Base-by-base conservation (phyloP, 1,284 basidiomycete genomes). In the Jaminaea rosea region DNA sequence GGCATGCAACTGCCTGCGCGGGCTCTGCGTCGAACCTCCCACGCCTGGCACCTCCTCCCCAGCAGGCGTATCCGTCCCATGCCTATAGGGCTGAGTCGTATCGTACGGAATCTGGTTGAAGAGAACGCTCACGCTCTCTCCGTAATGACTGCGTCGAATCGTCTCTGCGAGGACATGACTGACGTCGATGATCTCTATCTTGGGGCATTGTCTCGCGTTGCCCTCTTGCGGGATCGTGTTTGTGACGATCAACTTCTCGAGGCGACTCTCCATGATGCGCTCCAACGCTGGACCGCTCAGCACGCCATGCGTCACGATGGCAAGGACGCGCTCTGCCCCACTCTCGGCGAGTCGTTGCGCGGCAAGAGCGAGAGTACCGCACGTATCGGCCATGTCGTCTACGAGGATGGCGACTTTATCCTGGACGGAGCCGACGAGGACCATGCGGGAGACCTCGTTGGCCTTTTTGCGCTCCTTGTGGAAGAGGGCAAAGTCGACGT, bases 391-490 rank as follows among this genome's bases (percentile, higher is more conserved):
- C 94, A 99, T 99, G 78, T 99, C 94, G 80, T 98, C 94, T 47
- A 98, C 92, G n/a, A 99, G 80, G 59, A 99, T 89, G 52, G 93
- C 94, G 39, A 86, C 81, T 78, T 98, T 98, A 75, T 85, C 90
- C 68, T 83, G 83, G 60, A 93, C 92, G 67, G 87, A 84, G 4
- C 94, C 94, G 55, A 99, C 94, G 47, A 99, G 84, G 44, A 98
- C 84, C 94, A 99, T 99, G 54, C 94, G 85, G 47, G 92, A 96
- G 19, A 99, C 93, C 70, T 97, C 90, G 77, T 97, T 98, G 34
- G 93, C 94, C 80, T 94, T 97, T 78, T 97, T 98, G 55, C 94
- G 86, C 77, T 99, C 94, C 76, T 99, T 99, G 83, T 99, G 94
- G 81, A 98, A 98, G 52, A 99, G 80, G 27, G 94, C 94, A 79